phyloP scores from a whole-genome alignment of 352 stramenopile species.

The Phytopythium delawarense region DNA sequence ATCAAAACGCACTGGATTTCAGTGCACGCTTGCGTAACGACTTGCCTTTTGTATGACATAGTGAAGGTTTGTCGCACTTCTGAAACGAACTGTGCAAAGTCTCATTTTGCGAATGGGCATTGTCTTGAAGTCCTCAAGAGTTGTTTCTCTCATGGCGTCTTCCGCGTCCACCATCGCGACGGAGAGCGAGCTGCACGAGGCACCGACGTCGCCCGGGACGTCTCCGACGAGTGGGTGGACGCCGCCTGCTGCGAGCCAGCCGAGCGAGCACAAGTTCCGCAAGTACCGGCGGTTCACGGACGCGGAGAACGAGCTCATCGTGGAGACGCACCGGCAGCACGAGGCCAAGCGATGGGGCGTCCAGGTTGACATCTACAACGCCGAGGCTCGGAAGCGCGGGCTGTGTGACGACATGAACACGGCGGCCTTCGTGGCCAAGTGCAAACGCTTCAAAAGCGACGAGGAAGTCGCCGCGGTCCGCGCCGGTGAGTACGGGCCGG shows the following conservation, averaged over 20 bases:
- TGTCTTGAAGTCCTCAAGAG: no score
- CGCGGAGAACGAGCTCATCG: constrained; percentile 1
- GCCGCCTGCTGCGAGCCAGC: background rate
- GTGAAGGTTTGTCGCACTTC: no score
- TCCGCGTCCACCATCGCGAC: background rate
- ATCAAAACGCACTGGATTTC: background rate
- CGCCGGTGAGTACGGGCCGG: background rate
- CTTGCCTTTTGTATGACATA: no score
- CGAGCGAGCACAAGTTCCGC: background rate
- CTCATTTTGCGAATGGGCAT: no score
- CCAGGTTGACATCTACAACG: background rate
- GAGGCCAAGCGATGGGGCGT: background rate
- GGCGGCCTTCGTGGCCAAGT: background rate
- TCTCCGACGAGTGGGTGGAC: background rate
- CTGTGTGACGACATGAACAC: background rate
- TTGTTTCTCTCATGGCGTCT: no score
- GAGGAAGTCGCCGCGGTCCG: background rate
- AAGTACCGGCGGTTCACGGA: background rate
- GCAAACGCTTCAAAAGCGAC: background rate
- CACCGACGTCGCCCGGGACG: background rate
- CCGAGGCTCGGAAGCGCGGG: background rate
- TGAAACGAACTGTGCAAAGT: no score
- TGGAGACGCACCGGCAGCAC: background rate
- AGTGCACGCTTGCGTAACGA: no score
- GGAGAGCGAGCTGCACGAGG: background rate